These are phyloP conservation scores for Asclepias syriaca DNA, from an alignment of 257 asterid genomes.

Conservation along the genomic window DNA sequence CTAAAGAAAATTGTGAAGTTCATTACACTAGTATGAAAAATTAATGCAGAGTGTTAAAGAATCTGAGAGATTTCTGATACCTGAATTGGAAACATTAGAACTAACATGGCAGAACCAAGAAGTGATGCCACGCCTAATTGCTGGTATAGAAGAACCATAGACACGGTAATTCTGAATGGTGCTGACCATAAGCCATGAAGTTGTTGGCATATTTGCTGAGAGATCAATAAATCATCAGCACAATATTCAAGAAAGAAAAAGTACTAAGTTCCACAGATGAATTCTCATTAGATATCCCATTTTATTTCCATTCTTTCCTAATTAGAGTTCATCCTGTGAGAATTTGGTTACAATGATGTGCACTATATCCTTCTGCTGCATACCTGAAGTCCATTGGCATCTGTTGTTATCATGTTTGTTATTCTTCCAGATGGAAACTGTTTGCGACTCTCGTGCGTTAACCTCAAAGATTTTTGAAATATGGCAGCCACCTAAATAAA, in stretches of 20 bases:
- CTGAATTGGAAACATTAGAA: slow-evolving; percentile 85
- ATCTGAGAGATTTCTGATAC: slow-evolving; percentile 26
- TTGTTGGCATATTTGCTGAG: slow-evolving; percentile 86
- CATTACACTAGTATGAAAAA: neutral
- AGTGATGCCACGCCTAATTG: slow-evolving; percentile 91
- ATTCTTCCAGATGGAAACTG: slow-evolving; percentile 79
- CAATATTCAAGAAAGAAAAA: neutral
- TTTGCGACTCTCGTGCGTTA: slow-evolving; percentile 94
- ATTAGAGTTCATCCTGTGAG: neutral
- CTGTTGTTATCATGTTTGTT: slow-evolving; percentile 93
- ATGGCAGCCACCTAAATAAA: slow-evolving; percentile 70
- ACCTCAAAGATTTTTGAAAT: slow-evolving; percentile 78
- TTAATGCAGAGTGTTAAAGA: neutral
- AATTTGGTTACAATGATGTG: neutral
- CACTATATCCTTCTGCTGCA: slow-evolving; percentile 4
- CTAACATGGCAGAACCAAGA: slow-evolving; percentile 67
- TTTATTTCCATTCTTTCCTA: too few relatives aligned
- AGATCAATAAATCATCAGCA: neutral
- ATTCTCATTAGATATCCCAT: neutral
- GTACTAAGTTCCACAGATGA: neutral
- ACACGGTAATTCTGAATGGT: slow-evolving; percentile 76
- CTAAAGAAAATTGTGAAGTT: slow-evolving; percentile 1
- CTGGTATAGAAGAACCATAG: slow-evolving; percentile 88
- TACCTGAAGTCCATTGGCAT: slow-evolving; percentile 95
- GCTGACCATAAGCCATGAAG: slow-evolving; percentile 92